These are phyloP conservation scores for Eutrema salsugineum DNA, from an alignment of 441 rosid genomes.

Conservation along the genomic window DNA sequence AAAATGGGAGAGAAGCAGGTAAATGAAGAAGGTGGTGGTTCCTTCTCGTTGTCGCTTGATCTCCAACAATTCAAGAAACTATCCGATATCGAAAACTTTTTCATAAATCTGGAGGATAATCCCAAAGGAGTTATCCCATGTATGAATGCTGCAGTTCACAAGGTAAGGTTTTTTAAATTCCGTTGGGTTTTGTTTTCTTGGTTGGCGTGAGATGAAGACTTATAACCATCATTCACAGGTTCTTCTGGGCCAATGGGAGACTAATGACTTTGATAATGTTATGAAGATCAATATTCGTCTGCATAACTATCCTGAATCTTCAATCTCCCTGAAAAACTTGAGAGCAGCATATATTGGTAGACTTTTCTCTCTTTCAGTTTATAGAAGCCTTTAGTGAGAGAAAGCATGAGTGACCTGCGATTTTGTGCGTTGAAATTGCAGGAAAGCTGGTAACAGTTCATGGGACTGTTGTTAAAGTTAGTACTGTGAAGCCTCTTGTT, in stretches of 20 bases:
- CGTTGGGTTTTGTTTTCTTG: conserved; percentile 6
- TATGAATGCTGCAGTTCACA: conserved; percentile 83
- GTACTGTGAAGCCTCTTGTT: conserved; percentile 92
- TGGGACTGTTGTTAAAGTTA: conserved; percentile 87
- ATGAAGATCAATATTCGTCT: conserved; percentile 73
- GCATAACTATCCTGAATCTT: conserved; percentile 75
- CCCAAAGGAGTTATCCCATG: conserved; percentile 83
- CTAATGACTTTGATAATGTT: conserved; percentile 40
- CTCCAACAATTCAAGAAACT: conserved; percentile 67
- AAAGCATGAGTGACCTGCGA: background rate
- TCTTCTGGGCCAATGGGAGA: conserved; percentile 38
- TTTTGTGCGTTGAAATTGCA: conserved; percentile 35
- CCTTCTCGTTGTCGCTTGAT: conserved; percentile 59
- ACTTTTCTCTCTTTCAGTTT: background rate
- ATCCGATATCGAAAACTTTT: conserved; percentile 56
- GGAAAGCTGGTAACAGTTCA: conserved; percentile 94
- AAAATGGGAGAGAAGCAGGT: conserved; percentile 46
- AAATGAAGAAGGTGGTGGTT: conserved; percentile 50
- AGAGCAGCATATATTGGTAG: conserved; percentile 98
- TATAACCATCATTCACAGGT: conserved; percentile 42
- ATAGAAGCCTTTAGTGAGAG: background rate
- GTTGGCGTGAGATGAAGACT: background rate
- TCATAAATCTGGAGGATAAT: conserved; percentile 51
- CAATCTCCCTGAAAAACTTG: conserved; percentile 78
- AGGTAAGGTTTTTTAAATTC: conserved; percentile 40